These are phyloP conservation scores for Rubroshorea leprosula DNA, from an alignment of 345 rosid genomes.

Conservation along the genomic window DNA sequence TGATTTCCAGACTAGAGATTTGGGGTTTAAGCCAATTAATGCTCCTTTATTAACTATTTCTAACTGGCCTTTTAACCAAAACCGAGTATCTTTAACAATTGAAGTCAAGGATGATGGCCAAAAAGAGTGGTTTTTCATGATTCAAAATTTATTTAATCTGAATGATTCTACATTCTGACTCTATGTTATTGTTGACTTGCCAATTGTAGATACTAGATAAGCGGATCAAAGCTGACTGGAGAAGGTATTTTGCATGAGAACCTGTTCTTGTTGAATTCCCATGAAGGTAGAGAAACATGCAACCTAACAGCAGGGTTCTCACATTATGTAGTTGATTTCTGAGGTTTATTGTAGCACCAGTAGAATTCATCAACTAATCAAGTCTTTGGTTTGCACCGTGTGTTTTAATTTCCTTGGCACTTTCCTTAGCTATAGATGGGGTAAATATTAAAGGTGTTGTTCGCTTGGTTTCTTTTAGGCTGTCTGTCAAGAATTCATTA, in stretches of 20 bases:
- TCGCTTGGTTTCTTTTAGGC: no score
- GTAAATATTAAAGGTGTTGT: slow-evolving; percentile 23
- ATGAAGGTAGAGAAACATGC: slow-evolving; percentile 3
- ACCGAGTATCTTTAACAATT: no score
- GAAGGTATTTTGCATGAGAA: slow-evolving; percentile 40
- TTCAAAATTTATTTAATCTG: no score
- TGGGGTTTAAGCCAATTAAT: no score
- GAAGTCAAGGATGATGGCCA: no score
- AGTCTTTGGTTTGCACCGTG: slow-evolving; percentile 9
- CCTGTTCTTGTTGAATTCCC: neutral
- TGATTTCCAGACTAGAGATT: no score
- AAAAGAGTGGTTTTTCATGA: no score
- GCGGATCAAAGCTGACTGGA: slow-evolving; percentile 62
- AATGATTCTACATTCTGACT: slow-evolving; percentile 12
- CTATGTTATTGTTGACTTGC: slow-evolving; percentile 9
- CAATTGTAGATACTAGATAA: slow-evolving; percentile 60
- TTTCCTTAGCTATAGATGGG: slow-evolving; percentile 6
- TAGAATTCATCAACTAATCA: slow-evolving; percentile 11
- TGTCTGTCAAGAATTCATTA: no score
- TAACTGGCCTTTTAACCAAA: no score
- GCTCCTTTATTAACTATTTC: no score
- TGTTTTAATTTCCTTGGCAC: slow-evolving; percentile 12
- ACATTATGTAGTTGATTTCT: neutral
- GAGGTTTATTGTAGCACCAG: slow-evolving; percentile 6
- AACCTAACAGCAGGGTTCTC: neutral